These are phyloP conservation scores for Aureobasidium sp. DNA, from an alignment of 2,329 filamentous ascomycete genomes.

Conservation along the genomic window DNA sequence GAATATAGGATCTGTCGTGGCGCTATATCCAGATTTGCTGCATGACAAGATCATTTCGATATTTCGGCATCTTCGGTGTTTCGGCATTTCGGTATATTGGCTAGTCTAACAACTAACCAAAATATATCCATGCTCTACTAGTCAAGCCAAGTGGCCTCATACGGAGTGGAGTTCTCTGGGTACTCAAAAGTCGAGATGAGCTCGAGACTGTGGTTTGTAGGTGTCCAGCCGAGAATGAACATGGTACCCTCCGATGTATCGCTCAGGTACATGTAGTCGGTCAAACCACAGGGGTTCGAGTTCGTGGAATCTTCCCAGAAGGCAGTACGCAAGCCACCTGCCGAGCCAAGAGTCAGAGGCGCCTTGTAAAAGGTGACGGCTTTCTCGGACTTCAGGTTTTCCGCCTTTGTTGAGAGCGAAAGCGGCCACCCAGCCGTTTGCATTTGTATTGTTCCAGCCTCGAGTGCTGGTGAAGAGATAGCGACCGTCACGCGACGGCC, in stretches of 20 bases:
- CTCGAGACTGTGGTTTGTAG: background rate
- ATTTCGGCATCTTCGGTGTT: background rate
- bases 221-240: background rate
- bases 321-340: background rate
- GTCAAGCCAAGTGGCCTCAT: background rate
- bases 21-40: too few relatives aligned
- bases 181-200: background rate
- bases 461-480: background rate
- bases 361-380: background rate
- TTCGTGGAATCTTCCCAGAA: background rate
- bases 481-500: background rate
- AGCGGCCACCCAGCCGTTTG: background rate
- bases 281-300: background rate
- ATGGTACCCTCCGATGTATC: background rate
- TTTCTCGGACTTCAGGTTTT: background rate
- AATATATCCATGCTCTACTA: background rate
- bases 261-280: background rate
- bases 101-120: background rate
- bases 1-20: too few relatives aligned
- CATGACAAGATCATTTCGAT: background rate
- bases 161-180: background rate
- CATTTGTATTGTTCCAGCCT: background rate
- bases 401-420: background rate
- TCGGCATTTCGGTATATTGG: background rate
- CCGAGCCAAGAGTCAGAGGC: background rate